Percentiles rank a stretch among this genome's conserved stretches.
Evolutionary conservation across 163 green algal genomes (phyloP).

Genomic region (Scenedesmus sp.): DNA sequence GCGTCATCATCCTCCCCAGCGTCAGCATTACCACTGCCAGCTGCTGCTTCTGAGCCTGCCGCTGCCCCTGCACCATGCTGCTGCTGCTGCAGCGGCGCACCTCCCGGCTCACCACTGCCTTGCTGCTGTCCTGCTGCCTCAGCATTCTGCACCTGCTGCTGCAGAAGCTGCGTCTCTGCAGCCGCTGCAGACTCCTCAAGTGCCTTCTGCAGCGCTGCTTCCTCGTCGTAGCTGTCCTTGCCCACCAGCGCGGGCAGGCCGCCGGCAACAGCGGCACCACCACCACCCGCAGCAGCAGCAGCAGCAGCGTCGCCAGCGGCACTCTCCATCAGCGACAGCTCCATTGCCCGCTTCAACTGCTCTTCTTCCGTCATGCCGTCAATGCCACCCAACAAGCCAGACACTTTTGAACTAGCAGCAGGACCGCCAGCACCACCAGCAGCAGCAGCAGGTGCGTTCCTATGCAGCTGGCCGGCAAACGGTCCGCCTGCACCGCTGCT

Average conservation of each 20-base stretch:
- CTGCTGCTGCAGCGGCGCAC: neutral
- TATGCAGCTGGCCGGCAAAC: neutral
- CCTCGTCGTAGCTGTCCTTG: constrained; percentile 35
- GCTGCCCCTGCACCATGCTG: neutral
- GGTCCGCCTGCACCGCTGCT: neutral
- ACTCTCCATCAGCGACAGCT: constrained; percentile 21
- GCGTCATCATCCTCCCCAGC: neutral
- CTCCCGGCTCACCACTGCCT: neutral
- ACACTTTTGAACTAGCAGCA: neutral
- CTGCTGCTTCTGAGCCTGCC: neutral
- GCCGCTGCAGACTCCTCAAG: constrained; percentile 37
- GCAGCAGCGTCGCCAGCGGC: neutral
- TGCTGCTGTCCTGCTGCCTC: neutral
- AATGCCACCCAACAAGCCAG: neutral
- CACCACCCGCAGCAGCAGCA: neutral
- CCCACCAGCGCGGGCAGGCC: neutral
- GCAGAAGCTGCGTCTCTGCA: constrained; percentile 1
- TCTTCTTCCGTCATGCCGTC: constrained; percentile 26
- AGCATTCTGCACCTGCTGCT: neutral
- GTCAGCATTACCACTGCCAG: neutral
- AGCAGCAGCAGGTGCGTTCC: neutral
- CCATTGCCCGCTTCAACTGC: constrained; percentile 34
- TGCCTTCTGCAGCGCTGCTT: constrained; percentile 34
- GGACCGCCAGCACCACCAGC: neutral
- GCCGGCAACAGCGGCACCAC: neutral